These are phyloP conservation scores for Amanita rimosa DNA, from an alignment of 768 basidiomycete genomes.

Conservation along the genomic window DNA sequence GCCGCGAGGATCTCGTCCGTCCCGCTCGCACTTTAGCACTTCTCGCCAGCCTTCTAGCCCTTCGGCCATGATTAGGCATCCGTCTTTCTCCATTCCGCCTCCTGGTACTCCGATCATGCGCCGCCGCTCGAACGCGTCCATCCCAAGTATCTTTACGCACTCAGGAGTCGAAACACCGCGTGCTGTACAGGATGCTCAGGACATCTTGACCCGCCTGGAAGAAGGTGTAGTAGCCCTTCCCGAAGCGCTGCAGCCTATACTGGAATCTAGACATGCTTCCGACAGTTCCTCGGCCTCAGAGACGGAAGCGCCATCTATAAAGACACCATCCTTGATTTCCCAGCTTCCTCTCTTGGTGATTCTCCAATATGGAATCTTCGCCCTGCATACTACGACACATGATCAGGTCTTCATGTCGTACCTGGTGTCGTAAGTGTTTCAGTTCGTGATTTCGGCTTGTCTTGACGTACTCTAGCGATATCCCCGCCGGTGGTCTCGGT, in stretches of 20 bases:
- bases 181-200: conserved; percentile 65
- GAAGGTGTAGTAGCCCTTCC: conserved; percentile 15
- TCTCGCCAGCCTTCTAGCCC: conserved; percentile 7
- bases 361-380: conserved; percentile 81
- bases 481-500: conserved; percentile 80
- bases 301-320: conserved; percentile 34
- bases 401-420: conserved; percentile 90
- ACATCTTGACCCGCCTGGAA: conserved; percentile 37
- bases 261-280: conserved; percentile 32
- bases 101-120: conserved; percentile 30
- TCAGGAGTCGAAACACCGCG: conserved; percentile 72
- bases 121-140: conserved; percentile 43
- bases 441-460: background rate
- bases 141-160: conserved; percentile 77
- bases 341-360: conserved; percentile 81
- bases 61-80: conserved; percentile 16
- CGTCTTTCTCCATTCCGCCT: conserved; percentile 16
- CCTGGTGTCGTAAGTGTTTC: conserved; percentile 63
- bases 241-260: conserved; percentile 39
- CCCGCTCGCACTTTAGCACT: conserved; percentile 3
- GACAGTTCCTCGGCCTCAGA: conserved; percentile 18
- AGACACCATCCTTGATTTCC: conserved; percentile 54
- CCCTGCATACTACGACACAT: conserved; percentile 81
- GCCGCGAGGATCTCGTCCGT: background rate
- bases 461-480: conserved; percentile 39